Percentiles rank a stretch among this genome's conserved stretches.
Evolutionary conservation across 768 basidiomycete genomes (phyloP).

Genomic region (Tephrocybe sp.): DNA sequence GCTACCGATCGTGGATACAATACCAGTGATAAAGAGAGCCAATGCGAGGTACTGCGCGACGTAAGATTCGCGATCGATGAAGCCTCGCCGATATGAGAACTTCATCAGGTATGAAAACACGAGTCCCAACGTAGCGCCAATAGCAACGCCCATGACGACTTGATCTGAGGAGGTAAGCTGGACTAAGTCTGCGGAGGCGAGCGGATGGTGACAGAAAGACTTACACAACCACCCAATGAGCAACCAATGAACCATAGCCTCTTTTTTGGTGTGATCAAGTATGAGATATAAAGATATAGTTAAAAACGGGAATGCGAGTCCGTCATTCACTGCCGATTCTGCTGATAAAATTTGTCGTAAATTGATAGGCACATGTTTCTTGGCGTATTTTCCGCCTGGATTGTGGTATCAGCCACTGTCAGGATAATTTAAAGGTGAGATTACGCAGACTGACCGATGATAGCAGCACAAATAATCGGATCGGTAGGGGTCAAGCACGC

Average conservation of each 20-base stretch:
- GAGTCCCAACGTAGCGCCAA: constrained; percentile 64
- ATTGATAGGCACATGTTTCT: constrained; percentile 67
- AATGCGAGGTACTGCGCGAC: constrained; percentile 84
- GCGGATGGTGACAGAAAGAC: constrained; percentile 14
- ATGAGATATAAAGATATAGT: constrained; percentile 83
- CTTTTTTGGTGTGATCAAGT: constrained; percentile 56
- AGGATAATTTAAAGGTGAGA: no score
- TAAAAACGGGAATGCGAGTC: constrained; percentile 91
- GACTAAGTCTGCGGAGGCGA: not conserved
- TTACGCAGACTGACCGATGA: constrained; percentile 50
- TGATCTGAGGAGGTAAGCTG: constrained; percentile 50
- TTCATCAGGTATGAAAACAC: constrained; percentile 74
- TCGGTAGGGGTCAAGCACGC: constrained; percentile 93
- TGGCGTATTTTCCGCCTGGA: constrained; percentile 68
- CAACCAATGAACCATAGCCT: constrained; percentile 83
- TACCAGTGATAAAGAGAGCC: constrained; percentile 70
- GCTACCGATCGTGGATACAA: constrained; percentile 75
- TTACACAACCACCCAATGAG: constrained; percentile 80
- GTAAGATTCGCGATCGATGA: constrained; percentile 81
- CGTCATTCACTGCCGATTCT: constrained; percentile 95
- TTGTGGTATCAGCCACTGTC: not conserved
- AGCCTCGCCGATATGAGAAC: constrained; percentile 56
- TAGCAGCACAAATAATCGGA: constrained; percentile 87
- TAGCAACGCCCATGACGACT: constrained; percentile 73
- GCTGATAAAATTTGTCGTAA: constrained; percentile 81